Evolutionary conservation across 2,329 filamentous ascomycete species (phyloP).

Genomic region (Colletotrichum orchidophilum): DNA sequence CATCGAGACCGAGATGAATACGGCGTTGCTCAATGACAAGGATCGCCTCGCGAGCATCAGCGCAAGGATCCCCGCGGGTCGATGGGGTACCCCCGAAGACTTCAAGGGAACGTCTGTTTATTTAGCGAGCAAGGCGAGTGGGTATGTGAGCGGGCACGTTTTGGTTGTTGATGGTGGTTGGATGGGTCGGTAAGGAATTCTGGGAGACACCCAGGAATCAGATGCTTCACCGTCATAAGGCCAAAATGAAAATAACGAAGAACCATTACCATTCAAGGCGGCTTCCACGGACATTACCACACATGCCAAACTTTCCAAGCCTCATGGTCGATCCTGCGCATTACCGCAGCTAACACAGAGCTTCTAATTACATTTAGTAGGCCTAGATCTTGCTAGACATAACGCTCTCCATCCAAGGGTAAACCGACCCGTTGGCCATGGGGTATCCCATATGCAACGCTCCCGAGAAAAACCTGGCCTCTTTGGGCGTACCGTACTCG

Average conservation of each 20-base stretch:
- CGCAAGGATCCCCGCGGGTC: slow-evolving; percentile 81
- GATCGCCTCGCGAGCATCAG: slow-evolving; percentile 78
- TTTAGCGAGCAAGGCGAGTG: slow-evolving; percentile 78
- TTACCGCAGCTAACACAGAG: not conserved
- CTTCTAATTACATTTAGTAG: not conserved
- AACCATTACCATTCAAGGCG: not conserved
- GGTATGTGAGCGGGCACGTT: slow-evolving; percentile 84
- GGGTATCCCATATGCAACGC: slow-evolving; percentile 76
- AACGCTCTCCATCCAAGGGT: slow-evolving; percentile 69
- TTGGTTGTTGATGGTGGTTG: slow-evolving; percentile 89
- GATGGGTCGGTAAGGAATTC: slow-evolving; percentile 78
- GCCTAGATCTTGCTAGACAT: slow-evolving; percentile 45
- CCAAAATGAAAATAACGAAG: not conserved
- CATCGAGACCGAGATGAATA: slow-evolving; percentile 95
- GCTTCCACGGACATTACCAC: not conserved
- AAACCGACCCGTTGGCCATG: slow-evolving; percentile 63
- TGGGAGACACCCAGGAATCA: not conserved
- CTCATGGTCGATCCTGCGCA: not conserved
- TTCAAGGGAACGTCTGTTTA: slow-evolving; percentile 87
- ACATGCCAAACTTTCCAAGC: not conserved
- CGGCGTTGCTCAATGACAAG: slow-evolving; percentile 78
- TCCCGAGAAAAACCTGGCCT: slow-evolving; percentile 68
- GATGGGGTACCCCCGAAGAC: slow-evolving; percentile 86
- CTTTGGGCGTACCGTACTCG: slow-evolving; percentile 72
- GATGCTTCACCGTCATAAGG: not conserved